Evolutionary conservation across 768 basidiomycete species (phyloP).

Genomic region (Naganishia antarctica): DNA sequence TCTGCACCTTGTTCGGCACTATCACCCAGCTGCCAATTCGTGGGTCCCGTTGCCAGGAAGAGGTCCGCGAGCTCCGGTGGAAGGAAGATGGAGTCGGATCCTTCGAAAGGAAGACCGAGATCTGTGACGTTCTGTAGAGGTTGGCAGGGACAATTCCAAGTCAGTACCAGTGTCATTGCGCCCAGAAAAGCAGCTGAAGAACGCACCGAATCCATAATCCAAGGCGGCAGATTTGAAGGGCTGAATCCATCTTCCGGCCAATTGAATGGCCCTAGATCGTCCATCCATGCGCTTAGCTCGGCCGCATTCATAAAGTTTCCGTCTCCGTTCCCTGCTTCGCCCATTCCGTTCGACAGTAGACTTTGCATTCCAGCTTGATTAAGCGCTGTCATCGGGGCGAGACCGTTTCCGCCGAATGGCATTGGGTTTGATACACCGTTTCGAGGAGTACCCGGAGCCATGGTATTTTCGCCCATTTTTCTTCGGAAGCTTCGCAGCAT

Average conservation of each 20-base stretch:
- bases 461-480: constrained; percentile 64
- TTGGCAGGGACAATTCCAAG: not conserved
- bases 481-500: constrained; percentile 89
- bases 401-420: constrained; percentile 25
- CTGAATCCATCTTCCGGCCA: constrained; percentile 60
- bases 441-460: constrained; percentile 41
- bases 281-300: constrained; percentile 56
- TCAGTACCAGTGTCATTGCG: not conserved
- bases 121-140: constrained; percentile 69
- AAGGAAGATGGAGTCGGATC: constrained; percentile 79
- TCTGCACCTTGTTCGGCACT: constrained; percentile 44
- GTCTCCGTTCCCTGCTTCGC: constrained; percentile 16
- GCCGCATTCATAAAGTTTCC: constrained; percentile 25
- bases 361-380: constrained; percentile 35
- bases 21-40: constrained; percentile 41
- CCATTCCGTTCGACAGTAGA: constrained; percentile 28
- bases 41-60: constrained; percentile 40
- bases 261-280: constrained; percentile 76
- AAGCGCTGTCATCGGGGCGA: not conserved
- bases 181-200: no score
- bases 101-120: constrained; percentile 79
- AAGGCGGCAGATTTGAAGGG: constrained; percentile 75
- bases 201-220: constrained; percentile 84
- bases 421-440: constrained; percentile 20
- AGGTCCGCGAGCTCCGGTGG: constrained; percentile 47